Percentiles rank a stretch among this genome's conserved stretches.
Conservation (phyloP, 139 green algal genomes). For the Chlamydomonas sp. region DNA sequence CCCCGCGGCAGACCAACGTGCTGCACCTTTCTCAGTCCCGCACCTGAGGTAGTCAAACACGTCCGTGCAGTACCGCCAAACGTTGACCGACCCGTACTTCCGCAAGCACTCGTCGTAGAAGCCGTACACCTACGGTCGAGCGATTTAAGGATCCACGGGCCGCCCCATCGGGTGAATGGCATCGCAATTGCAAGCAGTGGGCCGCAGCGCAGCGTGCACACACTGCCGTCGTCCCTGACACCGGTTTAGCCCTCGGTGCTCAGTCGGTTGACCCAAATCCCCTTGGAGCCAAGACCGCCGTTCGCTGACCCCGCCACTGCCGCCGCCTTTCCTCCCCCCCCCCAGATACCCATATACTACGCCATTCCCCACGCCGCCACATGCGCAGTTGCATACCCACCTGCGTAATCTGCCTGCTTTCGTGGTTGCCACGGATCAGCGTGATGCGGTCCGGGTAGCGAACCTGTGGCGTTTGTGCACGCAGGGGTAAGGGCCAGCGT, state of each 20-base stretch:
- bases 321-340: no score
- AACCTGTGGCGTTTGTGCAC: constrained; percentile 63
- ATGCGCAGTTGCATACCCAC: constrained; percentile 41
- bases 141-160: not conserved
- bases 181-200: not conserved
- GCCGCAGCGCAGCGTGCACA: not conserved
- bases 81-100: constrained; percentile 99
- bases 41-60: constrained; percentile 99
- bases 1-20: no score
- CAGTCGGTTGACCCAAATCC: not conserved
- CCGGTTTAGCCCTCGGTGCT: not conserved
- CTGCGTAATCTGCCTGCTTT: constrained; percentile 99
- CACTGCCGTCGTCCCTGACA: not conserved
- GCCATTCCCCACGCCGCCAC: no score
- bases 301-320: no score
- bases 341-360: no score
- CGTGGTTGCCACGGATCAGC: constrained; percentile 98
- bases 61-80: constrained; percentile 99
- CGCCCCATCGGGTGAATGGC: no score
- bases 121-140: constrained; percentile 89
- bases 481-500: not conserved
- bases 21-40: not conserved
- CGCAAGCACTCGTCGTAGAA: constrained; percentile 99
- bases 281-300: no score
- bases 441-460: constrained; percentile 95